phyloP scores from a whole-genome alignment of 257 asterid species.

The Capsicum pubescens region DNA sequence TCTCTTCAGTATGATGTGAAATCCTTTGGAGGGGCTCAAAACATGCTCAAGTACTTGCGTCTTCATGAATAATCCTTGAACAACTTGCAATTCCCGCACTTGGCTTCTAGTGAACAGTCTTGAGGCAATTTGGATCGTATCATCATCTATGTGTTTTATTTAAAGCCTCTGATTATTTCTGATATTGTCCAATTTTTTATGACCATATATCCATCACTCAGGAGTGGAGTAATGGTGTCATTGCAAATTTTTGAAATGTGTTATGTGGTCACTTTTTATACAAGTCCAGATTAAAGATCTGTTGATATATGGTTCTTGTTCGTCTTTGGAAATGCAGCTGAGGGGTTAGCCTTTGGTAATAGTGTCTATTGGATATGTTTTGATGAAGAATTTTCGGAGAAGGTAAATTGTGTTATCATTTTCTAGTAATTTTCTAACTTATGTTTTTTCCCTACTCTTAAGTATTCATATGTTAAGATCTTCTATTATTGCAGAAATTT shows the following conservation, averaged over 20 bases:
- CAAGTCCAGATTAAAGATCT: constrained; percentile 20
- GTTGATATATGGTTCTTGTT: background rate
- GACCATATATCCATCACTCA: background rate
- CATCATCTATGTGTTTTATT: background rate
- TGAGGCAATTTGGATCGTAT: too few species aligned
- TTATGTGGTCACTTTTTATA: background rate
- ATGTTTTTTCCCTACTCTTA: background rate
- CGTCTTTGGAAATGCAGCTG: constrained; percentile 66
- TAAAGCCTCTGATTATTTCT: background rate
- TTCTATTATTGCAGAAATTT: constrained; percentile 68
- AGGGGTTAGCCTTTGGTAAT: constrained; percentile 86
- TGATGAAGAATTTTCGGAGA: constrained; percentile 71
- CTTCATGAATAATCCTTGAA: too few species aligned
- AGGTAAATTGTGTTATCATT: constrained; percentile 52
- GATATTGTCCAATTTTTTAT: background rate
- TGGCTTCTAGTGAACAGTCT: too few species aligned
- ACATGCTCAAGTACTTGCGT: too few species aligned
- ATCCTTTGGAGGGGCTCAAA: too few species aligned
- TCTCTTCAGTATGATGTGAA: too few species aligned
- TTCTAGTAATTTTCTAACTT: background rate
- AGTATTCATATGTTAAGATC: background rate
- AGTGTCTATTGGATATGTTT: constrained; percentile 88
- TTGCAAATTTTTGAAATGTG: background rate
- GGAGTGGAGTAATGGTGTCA: background rate
- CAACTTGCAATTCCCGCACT: too few species aligned